Conservation (phyloP, 1,284 basidiomycete genomes). For the Papiliotrema flavescens region DNA sequence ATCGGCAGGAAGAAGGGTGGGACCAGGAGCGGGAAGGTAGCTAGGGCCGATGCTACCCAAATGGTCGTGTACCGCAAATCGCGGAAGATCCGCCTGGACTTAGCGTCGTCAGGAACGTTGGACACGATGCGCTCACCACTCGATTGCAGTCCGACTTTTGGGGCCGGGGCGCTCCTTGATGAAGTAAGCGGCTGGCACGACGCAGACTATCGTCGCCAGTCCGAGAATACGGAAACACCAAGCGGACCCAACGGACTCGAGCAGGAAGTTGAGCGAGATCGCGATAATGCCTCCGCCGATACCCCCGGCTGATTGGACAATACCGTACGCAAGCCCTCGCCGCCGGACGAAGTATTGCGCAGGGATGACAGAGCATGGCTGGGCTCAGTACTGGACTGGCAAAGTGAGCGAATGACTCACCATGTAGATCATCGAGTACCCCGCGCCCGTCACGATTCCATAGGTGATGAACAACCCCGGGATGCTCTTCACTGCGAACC, state of each 20-base stretch:
- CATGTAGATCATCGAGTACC: conserved; percentile 16
- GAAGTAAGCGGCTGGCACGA: conserved; percentile 8
- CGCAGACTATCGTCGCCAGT: conserved; percentile 14
- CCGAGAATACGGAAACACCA: conserved; percentile 34
- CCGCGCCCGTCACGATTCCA: background rate
- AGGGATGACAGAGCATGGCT: conserved; percentile 19
- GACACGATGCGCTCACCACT: conserved; percentile 20
- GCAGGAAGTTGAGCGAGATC: conserved; percentile 25
- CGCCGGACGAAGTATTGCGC: conserved; percentile 37
- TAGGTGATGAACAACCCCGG: conserved; percentile 23
- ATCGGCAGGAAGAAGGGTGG: conserved; percentile 47
- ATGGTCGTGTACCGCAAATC: conserved; percentile 35
- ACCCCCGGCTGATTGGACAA: conserved; percentile 41
- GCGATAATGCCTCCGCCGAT: conserved; percentile 41
- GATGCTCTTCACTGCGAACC: conserved; percentile 23
- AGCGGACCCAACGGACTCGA: conserved; percentile 21
- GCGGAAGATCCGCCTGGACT: conserved; percentile 26
- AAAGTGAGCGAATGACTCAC: conserved; percentile 3
- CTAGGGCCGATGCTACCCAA: conserved; percentile 35
- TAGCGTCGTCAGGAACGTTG: background rate
- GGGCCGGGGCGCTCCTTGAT: conserved; percentile 9
- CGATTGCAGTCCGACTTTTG: conserved; percentile 3
- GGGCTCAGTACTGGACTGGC: background rate
- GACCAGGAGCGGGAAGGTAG: conserved; percentile 44
- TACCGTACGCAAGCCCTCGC: conserved; percentile 38